phyloP scores from a whole-genome alignment of 768 basidiomycete genomes.

The Tulasnella sp. region DNA sequence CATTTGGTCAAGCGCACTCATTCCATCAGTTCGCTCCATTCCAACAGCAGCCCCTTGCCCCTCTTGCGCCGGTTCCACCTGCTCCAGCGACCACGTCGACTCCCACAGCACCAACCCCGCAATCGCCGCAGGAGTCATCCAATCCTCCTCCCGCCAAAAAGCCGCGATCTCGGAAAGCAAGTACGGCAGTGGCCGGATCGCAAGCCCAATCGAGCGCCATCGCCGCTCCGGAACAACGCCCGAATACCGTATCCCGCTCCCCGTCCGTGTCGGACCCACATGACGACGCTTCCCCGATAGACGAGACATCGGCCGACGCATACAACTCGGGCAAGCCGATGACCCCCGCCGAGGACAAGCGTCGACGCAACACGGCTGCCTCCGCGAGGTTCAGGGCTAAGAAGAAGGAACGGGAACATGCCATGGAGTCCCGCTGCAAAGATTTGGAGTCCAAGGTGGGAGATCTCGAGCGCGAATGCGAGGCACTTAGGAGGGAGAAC shows the following conservation, averaged over 20 bases:
- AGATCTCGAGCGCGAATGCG: conserved; percentile 88
- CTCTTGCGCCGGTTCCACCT: conserved; percentile 43
- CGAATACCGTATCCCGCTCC: conserved; percentile 20
- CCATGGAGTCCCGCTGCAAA: conserved; percentile 78
- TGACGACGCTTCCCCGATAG: conserved; percentile 32
- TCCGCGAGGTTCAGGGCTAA: conserved; percentile 90
- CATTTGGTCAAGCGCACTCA: conserved; percentile 25
- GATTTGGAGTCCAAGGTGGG: conserved; percentile 74
- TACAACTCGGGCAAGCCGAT: conserved; percentile 34
- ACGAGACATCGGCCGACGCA: conserved; percentile 24
- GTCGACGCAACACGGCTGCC: conserved; percentile 89
- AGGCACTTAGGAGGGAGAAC: conserved; percentile 81
- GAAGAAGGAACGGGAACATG: conserved; percentile 93
- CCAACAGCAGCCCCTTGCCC: conserved; percentile 39
- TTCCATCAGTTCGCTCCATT: not conserved
- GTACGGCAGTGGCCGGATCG: conserved; percentile 12
- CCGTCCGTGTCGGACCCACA: conserved; percentile 35
- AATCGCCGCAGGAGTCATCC: not conserved
- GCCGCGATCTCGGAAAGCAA: conserved; percentile 23
- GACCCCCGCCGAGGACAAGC: conserved; percentile 77
- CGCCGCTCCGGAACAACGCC: conserved; percentile 18
- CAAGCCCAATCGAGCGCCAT: conserved; percentile 11
- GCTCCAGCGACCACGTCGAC: conserved; percentile 40
- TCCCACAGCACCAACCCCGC: not conserved
- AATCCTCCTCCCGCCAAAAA: conserved; percentile 27